Base-by-base conservation (phyloP, 108 stramenopile genomes). In the Nitzschia palea region DNA sequence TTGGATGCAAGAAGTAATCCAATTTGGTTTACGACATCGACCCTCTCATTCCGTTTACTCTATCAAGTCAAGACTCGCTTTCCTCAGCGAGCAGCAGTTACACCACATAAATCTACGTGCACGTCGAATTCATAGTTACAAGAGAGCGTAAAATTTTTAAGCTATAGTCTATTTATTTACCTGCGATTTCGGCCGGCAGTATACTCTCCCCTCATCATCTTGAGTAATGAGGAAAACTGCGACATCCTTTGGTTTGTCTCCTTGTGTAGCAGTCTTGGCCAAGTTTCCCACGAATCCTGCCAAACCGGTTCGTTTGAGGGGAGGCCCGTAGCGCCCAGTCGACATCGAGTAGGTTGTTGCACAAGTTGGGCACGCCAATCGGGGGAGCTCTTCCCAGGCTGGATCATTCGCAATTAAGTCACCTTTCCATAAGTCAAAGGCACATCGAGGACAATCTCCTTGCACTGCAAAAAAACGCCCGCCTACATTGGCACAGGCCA, bases 361-460 rank as follows among this genome's bases (percentile, higher is more conserved):
- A 61, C 91, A 93, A 0, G 91, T 93, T 40, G 91, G 91, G 47
- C 91, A 93, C 1, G 91, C 88, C 18, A 93, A 63, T 12, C 79
- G 76, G 20, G 91, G 91, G 8, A 80, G 32, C 22, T 93, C 91
- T 6, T 78, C 74, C 55, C 59, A 85, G 3, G 71, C 78, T 32
- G 72, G 82, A 55, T 79, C 81, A 65, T 88, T 79, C 12, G 45
- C 64, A 44, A 91, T 83, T 14, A 91, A 30, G 60, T 78, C 84
- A 25, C 90, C 90, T 36, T 74, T 86, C 78, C 74, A 91, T 53
- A 91, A 68, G 65, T 91, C 90, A 74, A 91, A 91, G 26, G 62
- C 85, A 65, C 91, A 93, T 26, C 91, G 77, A 9, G 91, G 91
- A 67, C 91, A 83, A 68, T 80, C 64, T 62, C 74, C 88, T 64